Evolutionary conservation across 257 asterid species (phyloP).

Genomic region (Thymus quinquecostatus): DNA sequence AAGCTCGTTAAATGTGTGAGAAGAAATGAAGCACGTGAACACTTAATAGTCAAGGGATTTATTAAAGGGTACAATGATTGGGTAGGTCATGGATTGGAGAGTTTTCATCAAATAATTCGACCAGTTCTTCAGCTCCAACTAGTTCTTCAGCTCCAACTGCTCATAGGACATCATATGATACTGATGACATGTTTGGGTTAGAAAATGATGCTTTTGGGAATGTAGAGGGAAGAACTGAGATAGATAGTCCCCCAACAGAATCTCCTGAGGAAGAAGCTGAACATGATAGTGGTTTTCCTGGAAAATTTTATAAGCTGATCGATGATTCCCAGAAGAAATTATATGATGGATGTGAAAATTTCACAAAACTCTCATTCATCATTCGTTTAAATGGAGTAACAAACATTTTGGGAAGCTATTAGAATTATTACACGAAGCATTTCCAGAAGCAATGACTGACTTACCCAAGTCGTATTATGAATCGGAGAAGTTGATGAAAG

Average conservation of each 20-base stretch:
- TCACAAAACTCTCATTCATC: conserved; percentile 19
- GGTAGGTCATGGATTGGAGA: conserved; percentile 28
- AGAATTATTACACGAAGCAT: conserved; percentile 3
- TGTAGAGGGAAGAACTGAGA: background rate
- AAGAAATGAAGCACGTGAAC: conserved; percentile 16
- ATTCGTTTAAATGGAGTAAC: conserved; percentile 9
- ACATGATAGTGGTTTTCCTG: background rate
- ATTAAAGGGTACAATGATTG: conserved; percentile 12
- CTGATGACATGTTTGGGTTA: conserved; percentile 17
- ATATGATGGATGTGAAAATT: conserved; percentile 25
- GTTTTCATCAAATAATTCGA: background rate
- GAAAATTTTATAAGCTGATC: background rate
- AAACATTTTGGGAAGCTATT: background rate
- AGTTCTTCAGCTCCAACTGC: background rate
- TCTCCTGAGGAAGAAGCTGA: background rate
- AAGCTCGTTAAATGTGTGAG: background rate
- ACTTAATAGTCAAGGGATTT: conserved; percentile 17
- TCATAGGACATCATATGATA: background rate
- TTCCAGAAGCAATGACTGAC: conserved; percentile 15
- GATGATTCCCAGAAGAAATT: background rate
- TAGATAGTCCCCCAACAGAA: background rate
- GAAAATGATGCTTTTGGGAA: background rate
- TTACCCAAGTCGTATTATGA: conserved; percentile 19
- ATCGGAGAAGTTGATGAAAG: conserved; percentile 13
- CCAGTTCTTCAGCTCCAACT: too few relatives aligned